Conservation (phyloP, 2,329 filamentous ascomycete species). For the Aspergillus fijiensis region DNA sequence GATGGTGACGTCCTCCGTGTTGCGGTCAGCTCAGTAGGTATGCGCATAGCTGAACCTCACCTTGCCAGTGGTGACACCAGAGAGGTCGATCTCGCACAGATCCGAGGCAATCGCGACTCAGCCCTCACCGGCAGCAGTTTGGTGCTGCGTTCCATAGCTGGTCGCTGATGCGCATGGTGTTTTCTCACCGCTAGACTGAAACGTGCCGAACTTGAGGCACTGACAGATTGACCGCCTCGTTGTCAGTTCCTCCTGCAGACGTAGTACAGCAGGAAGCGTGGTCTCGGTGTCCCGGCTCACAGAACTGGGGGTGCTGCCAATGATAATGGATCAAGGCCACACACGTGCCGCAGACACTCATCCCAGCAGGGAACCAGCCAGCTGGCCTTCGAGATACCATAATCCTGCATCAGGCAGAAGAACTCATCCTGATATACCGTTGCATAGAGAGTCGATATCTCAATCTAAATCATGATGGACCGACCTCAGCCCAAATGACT, state of each 20-base stretch:
- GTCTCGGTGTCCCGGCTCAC: too few species aligned
- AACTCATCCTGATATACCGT: too few species aligned
- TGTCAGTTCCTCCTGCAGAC: not conserved
- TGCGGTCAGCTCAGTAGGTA: not conserved
- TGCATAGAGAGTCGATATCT: too few species aligned
- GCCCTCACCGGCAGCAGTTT: too few species aligned
- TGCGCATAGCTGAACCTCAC: not conserved
- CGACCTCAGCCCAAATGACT: too few species aligned
- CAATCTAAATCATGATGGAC: too few species aligned
- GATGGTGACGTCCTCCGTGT: not conserved
- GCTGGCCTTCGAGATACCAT: too few species aligned
- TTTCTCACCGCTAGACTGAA: not conserved
- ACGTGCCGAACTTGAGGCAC: not conserved
- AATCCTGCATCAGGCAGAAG: too few species aligned
- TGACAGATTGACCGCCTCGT: not conserved
- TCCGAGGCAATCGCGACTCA: not conserved
- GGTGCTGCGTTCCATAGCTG: not conserved
- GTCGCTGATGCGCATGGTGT: not conserved
- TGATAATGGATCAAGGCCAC: too few species aligned
- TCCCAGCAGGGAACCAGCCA: too few species aligned
- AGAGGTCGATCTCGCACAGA: not conserved
- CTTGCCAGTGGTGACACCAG: not conserved
- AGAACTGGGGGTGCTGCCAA: too few species aligned
- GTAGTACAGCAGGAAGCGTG: not conserved
- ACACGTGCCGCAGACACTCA: too few species aligned